Conservation (phyloP, 1,284 basidiomycete species). For the Papiliotrema laurentii region DNA sequence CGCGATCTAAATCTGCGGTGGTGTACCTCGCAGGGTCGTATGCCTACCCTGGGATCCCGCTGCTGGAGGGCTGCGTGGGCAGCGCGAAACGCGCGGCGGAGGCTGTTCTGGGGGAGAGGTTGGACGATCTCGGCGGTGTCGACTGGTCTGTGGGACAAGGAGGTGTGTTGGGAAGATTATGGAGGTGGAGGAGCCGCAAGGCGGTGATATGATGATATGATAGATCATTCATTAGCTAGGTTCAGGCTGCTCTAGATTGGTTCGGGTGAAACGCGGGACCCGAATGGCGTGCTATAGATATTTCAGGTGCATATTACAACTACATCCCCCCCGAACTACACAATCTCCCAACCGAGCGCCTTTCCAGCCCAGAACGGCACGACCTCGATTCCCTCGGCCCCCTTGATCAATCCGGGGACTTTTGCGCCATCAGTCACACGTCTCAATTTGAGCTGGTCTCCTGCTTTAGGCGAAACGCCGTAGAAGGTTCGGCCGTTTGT, state of each 20-base stretch:
- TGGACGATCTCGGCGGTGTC: constrained; percentile 16
- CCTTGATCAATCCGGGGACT: constrained; percentile 54
- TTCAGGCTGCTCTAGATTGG: too few species aligned
- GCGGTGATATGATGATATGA: background rate
- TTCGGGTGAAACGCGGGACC: too few species aligned
- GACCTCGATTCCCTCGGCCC: constrained; percentile 59
- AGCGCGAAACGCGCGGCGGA: constrained; percentile 37
- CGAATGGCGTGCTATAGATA: too few species aligned
- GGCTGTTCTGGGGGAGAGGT: constrained; percentile 11
- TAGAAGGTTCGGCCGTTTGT: constrained; percentile 77
- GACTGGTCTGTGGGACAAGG: constrained; percentile 35
- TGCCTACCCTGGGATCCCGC: constrained; percentile 47
- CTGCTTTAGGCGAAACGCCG: constrained; percentile 47
- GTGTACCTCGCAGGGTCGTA: constrained; percentile 46
- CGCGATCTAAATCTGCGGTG: constrained; percentile 1
- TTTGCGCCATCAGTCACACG: constrained; percentile 40
- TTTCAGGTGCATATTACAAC: background rate
- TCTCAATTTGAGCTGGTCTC: constrained; percentile 46
- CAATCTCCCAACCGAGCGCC: constrained; percentile 75
- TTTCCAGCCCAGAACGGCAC: constrained; percentile 92
- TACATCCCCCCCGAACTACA: constrained; percentile 4
- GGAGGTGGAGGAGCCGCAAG: constrained; percentile 22
- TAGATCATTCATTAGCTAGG: too few species aligned
- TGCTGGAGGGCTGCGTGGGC: constrained; percentile 49
- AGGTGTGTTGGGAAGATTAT: constrained; percentile 19